Evolutionary conservation across 139 green algal species (phyloP), one percentile per base, ranked within the genome.

Genomic region (Chlorella sp.): DNA sequence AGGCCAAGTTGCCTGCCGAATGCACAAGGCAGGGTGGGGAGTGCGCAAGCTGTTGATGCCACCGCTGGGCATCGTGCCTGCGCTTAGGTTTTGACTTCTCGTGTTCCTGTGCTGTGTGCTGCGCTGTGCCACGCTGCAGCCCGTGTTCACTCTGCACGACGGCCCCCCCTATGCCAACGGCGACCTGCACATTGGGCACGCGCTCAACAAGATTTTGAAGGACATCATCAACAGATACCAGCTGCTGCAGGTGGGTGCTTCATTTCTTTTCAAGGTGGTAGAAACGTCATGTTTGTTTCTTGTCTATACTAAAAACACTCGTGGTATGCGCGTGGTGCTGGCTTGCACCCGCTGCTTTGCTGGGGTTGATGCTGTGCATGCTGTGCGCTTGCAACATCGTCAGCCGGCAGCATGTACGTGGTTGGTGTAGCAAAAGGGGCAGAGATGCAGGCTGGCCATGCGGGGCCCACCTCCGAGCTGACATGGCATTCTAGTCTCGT

Each of bases 191-290:
- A 98, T 99, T 77, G 98, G 98, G 28, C 98, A 99, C 91, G 98
- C 98, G 0, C 94, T 99, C 39, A 99, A 99, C 95, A 99, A 99
- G 87, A 96, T 99, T 80, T 92, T 99, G 36, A 99, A 99, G 93
- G 98, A 99, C 95, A 95, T 99, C 86, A 97, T 94, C 64, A 95
- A 96, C 81, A 93, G 95, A 18, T 96, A 95, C 86, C 90, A 95
- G 87, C 91, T 95, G 75, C 85, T 95, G 48, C 86, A 92, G 81
- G 92, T 86, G 39, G 76, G 32, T 7, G 34, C n/a, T n/a, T n/a
- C n/a, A n/a, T n/a, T n/a, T n/a, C n/a, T n/a, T n/a, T n/a, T n/a
- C n/a, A n/a, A n/a, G n/a, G n/a, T n/a, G n/a, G n/a, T n/a, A n/a
- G n/a, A n/a, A n/a, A n/a, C n/a, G n/a, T n/a, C n/a, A n/a, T n/a